Conservation (phyloP, 1,139 yeast genomes). For the Taiozyma onychis region DNA sequence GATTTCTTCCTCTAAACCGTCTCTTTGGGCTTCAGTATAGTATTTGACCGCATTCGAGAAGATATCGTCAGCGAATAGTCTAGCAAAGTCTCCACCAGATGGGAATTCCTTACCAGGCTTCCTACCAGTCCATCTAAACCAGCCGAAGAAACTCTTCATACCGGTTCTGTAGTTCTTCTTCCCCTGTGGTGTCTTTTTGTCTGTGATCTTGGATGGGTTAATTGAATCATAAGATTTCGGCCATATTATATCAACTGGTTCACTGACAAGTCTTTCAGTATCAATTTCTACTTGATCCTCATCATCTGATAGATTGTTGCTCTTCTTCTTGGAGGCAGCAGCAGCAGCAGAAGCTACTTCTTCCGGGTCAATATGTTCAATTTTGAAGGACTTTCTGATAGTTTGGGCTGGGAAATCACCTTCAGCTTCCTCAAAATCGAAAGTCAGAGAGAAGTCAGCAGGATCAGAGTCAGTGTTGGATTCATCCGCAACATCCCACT, state of each 20-base stretch:
- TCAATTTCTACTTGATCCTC: constrained; percentile 44
- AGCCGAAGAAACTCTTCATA: constrained; percentile 70
- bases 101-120: constrained; percentile 72
- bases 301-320: constrained; percentile 9
- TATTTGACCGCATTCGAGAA: constrained; percentile 70
- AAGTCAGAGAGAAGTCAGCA: constrained; percentile 50
- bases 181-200: constrained; percentile 40
- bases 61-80: constrained; percentile 57
- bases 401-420: constrained; percentile 43
- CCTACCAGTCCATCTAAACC: constrained; percentile 71
- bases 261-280: constrained; percentile 41
- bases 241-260: constrained; percentile 50
- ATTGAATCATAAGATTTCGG: constrained; percentile 49
- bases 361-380: constrained; percentile 32
- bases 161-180: constrained; percentile 60
- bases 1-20: constrained; percentile 51
- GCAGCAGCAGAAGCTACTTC: constrained; percentile 4
- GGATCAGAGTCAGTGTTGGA: constrained; percentile 30
- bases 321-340: constrained; percentile 2
- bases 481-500: constrained; percentile 39
- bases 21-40: constrained; percentile 56
- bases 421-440: constrained; percentile 38
- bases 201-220: constrained; percentile 44
- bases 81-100: constrained; percentile 64
- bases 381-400: constrained; percentile 46